Conservation (phyloP, 1,284 basidiomycete species). For the Hypsizygus ulmarius region DNA sequence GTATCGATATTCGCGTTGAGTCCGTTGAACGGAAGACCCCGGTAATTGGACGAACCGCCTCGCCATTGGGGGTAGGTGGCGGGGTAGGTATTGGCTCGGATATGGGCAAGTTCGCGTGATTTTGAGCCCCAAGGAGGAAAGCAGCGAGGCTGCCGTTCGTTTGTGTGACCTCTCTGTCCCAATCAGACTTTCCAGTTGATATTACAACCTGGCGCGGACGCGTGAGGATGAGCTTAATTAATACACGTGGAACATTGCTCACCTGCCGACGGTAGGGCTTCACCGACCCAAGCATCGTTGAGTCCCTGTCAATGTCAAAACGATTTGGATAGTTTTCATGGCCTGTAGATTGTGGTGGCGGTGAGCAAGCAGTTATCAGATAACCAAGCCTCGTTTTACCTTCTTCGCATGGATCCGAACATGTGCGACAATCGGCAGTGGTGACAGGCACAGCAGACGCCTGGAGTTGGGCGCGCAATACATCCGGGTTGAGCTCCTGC, state of each 20-base stretch:
- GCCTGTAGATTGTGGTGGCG: slow-evolving; percentile 40
- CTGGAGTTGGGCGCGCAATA: slow-evolving; percentile 40
- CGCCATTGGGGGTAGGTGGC: slow-evolving; percentile 23
- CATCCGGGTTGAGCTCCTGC: slow-evolving; percentile 28
- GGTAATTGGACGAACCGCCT: slow-evolving; percentile 32
- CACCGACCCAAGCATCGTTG: slow-evolving; percentile 77
- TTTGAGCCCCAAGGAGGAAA: slow-evolving; percentile 46
- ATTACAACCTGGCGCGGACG: slow-evolving; percentile 62
- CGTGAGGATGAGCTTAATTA: slow-evolving; percentile 7
- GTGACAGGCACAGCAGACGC: slow-evolving; percentile 66
- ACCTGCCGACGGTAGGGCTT: slow-evolving; percentile 82
- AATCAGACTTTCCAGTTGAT: slow-evolving; percentile 86
- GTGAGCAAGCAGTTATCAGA: slow-evolving; percentile 26
- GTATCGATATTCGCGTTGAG: slow-evolving; percentile 63
- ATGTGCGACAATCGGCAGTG: slow-evolving; percentile 67
- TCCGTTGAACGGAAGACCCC: slow-evolving; percentile 60
- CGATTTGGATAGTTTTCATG: slow-evolving; percentile 71
- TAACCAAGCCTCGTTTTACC: slow-evolving; percentile 36
- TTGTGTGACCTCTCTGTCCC: slow-evolving; percentile 75
- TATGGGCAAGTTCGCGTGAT: slow-evolving; percentile 25
- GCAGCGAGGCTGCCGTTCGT: slow-evolving; percentile 67
- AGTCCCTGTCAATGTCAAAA: slow-evolving; percentile 76
- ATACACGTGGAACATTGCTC: slow-evolving; percentile 20
- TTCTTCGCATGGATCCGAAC: slow-evolving; percentile 77
- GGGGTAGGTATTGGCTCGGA: slow-evolving; percentile 20